Evolutionary conservation across 2,329 filamentous ascomycete species (phyloP).

Genomic region (Ascochyta rabiei): DNA sequence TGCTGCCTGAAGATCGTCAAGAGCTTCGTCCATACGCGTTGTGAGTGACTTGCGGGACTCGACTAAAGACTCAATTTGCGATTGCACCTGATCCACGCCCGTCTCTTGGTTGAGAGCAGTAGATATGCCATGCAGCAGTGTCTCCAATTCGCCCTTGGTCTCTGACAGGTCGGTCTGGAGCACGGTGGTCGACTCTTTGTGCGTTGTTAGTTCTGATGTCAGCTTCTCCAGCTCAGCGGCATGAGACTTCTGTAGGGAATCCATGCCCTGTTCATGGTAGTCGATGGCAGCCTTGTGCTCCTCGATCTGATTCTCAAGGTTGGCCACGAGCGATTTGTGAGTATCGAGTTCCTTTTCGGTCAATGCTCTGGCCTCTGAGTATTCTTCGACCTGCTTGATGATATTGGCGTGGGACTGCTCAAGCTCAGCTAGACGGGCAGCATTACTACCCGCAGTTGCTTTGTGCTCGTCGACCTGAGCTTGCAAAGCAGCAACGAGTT

Average conservation of each 20-base stretch:
- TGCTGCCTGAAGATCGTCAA: constrained; percentile 50
- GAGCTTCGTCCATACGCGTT: constrained; percentile 50
- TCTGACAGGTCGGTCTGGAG: constrained; percentile 64
- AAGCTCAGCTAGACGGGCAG: constrained; percentile 72
- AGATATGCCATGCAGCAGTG: constrained; percentile 68
- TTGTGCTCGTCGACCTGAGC: constrained; percentile 83
- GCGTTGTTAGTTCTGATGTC: constrained; percentile 40
- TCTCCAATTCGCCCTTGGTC: constrained; percentile 64
- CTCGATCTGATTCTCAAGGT: constrained; percentile 63
- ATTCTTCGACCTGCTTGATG: constrained; percentile 70
- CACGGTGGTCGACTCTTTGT: constrained; percentile 38
- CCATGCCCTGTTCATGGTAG: constrained; percentile 60
- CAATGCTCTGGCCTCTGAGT: constrained; percentile 65
- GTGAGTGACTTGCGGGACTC: constrained; percentile 54
- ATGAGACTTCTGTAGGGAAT: constrained; percentile 61
- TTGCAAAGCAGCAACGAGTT: constrained; percentile 65
- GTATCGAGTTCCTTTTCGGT: constrained; percentile 59
- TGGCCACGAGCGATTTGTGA: constrained; percentile 58
- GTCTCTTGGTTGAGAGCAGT: constrained; percentile 69
- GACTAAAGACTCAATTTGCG: constrained; percentile 52
- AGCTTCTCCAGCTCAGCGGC: constrained; percentile 59
- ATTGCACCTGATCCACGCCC: constrained; percentile 49
- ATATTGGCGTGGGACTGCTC: constrained; percentile 73
- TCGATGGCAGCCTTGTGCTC: constrained; percentile 62
- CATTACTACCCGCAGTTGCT: constrained; percentile 70